These are phyloP conservation scores for Gyrodon lividus DNA, from an alignment of 768 basidiomycete species.

Conservation along the genomic window DNA sequence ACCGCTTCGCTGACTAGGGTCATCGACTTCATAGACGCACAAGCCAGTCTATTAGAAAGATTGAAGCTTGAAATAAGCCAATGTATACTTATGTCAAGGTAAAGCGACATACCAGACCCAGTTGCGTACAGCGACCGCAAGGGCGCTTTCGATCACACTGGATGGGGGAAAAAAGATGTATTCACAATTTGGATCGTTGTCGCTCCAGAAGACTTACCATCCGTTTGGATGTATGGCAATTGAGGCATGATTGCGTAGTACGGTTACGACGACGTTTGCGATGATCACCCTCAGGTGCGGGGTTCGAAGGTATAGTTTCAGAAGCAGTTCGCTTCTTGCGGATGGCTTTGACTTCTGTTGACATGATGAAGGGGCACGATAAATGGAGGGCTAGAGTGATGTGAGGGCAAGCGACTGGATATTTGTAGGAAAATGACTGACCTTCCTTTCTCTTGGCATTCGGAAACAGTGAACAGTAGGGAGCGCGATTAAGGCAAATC, in stretches of 20 bases:
- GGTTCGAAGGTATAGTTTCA: slow-evolving; percentile 25
- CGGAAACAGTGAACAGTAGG: slow-evolving; percentile 1
- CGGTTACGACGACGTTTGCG: slow-evolving; percentile 66
- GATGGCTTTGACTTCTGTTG: slow-evolving; percentile 23
- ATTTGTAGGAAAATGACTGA: slow-evolving; percentile 26
- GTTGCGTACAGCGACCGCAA: slow-evolving; percentile 44
- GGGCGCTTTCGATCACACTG: slow-evolving; percentile 51
- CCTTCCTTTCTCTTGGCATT: slow-evolving; percentile 22
- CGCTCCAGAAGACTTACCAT: slow-evolving; percentile 46
- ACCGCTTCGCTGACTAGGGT: slow-evolving; percentile 55
- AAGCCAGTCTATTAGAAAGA: slow-evolving; percentile 59
- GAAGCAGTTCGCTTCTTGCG: slow-evolving; percentile 33
- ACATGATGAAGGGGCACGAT: slow-evolving; percentile 20
- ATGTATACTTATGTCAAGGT: slow-evolving; percentile 24
- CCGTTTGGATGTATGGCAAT: slow-evolving; percentile 71
- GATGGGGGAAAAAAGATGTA: not conserved
- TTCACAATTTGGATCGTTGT: not conserved
- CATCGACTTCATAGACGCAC: slow-evolving; percentile 84
- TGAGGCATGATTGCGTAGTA: slow-evolving; percentile 71
- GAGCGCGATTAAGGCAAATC: slow-evolving; percentile 6
- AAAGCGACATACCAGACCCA: slow-evolving; percentile 36
- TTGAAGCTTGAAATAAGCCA: slow-evolving; percentile 12
- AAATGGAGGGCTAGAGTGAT: slow-evolving; percentile 1
- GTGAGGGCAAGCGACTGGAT: slow-evolving; percentile 14
- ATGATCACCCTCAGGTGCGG: slow-evolving; percentile 49